Evolutionary conservation across 768 basidiomycete genomes (phyloP).

Genomic region (Xanthoconium stramineum): DNA sequence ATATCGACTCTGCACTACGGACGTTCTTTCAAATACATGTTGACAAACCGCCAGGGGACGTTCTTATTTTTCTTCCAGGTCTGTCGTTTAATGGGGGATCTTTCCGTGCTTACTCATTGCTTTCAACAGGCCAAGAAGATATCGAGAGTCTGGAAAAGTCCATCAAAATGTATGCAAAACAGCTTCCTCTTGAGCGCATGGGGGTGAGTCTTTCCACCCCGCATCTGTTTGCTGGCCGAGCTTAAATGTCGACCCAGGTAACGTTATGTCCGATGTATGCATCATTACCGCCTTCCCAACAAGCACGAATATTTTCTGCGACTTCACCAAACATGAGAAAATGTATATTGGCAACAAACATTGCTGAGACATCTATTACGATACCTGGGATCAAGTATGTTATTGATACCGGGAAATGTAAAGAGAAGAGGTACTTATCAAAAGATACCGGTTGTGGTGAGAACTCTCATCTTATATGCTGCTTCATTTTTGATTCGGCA

Average conservation of each 20-base stretch:
- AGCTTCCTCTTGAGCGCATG: slow-evolving; percentile 57
- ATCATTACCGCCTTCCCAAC: slow-evolving; percentile 72
- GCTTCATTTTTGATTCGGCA: background rate
- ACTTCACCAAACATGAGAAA: slow-evolving; percentile 72
- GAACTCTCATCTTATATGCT: background rate
- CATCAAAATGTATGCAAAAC: slow-evolving; percentile 63
- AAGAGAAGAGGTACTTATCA: slow-evolving; percentile 86
- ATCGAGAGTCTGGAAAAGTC: slow-evolving; percentile 85
- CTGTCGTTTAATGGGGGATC: background rate
- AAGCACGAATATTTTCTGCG: slow-evolving; percentile 71
- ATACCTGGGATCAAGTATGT: slow-evolving; percentile 96
- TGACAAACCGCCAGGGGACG: slow-evolving; percentile 76
- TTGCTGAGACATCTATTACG: slow-evolving; percentile 97
- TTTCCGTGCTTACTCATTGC: background rate
- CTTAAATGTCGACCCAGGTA: slow-evolving; percentile 45
- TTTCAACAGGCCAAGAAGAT: slow-evolving; percentile 80
- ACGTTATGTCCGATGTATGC: slow-evolving; percentile 82
- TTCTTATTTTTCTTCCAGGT: slow-evolving; percentile 93
- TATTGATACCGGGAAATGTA: slow-evolving; percentile 93
- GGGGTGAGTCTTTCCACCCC: slow-evolving; percentile 37
- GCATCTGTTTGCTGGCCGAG: background rate
- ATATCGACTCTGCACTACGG: slow-evolving; percentile 83
- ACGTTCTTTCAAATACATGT: slow-evolving; percentile 94
- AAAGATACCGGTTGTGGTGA: slow-evolving; percentile 65
- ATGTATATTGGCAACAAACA: slow-evolving; percentile 95